Percentiles rank a stretch among this genome's conserved stretches.
Conservation (phyloP, 176 grass and related monocot genomes). For the Oryza brachyantha region DNA sequence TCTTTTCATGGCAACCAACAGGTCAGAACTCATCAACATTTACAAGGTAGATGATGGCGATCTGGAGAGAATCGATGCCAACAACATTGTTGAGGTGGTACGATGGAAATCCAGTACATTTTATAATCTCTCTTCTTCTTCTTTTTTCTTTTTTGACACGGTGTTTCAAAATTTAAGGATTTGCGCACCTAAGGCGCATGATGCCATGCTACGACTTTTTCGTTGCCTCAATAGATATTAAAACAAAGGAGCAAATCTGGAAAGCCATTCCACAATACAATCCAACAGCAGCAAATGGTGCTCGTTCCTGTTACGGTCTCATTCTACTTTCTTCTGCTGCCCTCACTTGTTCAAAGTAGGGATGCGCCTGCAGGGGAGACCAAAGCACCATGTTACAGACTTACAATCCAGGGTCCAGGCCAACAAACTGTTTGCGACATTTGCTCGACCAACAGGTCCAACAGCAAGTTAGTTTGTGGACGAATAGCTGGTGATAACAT, state of each 20-base stretch:
- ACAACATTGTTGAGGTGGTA: too few species aligned
- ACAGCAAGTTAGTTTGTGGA: background rate
- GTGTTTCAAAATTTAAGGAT: too few species aligned
- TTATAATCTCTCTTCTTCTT: too few species aligned
- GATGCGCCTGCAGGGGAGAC: constrained; percentile 47
- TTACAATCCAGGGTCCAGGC: background rate
- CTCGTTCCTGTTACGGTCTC: constrained; percentile 29
- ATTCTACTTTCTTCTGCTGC: constrained; percentile 65
- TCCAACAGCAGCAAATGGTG: background rate
- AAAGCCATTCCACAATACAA: background rate
- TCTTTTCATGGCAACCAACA: too few species aligned
- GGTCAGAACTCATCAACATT: too few species aligned
- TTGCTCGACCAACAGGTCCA: background rate
- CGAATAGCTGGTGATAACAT: constrained; percentile 9
- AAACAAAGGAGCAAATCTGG: background rate
- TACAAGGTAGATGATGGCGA: too few species aligned
- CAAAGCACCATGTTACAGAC: background rate
- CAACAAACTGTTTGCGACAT: background rate
- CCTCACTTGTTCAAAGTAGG: constrained; percentile 69
- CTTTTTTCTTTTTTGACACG: too few species aligned
- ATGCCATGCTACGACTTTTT: background rate
- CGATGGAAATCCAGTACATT: too few species aligned
- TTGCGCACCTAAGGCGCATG: too few species aligned
- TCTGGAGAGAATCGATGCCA: too few species aligned
- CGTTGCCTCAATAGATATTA: background rate